phyloP scores from a whole-genome alignment of 305 asterid genomes.

The Euphrasia arctica region DNA sequence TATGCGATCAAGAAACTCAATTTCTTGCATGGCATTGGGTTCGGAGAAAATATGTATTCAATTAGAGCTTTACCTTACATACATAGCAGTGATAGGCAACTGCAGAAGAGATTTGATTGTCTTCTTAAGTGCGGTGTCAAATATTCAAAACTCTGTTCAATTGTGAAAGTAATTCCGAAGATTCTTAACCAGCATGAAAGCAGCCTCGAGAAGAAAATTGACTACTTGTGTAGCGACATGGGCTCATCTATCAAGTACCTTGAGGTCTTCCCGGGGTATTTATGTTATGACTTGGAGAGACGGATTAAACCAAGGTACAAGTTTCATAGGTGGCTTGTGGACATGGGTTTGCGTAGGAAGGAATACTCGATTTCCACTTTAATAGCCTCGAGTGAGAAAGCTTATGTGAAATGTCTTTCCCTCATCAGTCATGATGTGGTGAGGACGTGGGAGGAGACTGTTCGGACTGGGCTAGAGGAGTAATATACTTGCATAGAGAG shows the following conservation, averaged over 20 bases:
- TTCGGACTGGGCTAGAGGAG: not conserved
- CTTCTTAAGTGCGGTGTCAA: slow-evolving; percentile 46
- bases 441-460: slow-evolving; percentile 38
- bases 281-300: slow-evolving; percentile 55
- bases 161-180: slow-evolving; percentile 36
- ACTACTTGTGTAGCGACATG: slow-evolving; percentile 48
- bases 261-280: slow-evolving; percentile 60
- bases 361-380: slow-evolving; percentile 52
- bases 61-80: slow-evolving; percentile 40
- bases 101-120: slow-evolving; percentile 53
- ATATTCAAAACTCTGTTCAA: slow-evolving; percentile 49
- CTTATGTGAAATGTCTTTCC: slow-evolving; percentile 44
- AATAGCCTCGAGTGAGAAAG: slow-evolving; percentile 58
- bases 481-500: not conserved
- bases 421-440: slow-evolving; percentile 43
- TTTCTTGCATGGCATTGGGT: slow-evolving; percentile 56
- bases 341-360: slow-evolving; percentile 40
- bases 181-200: slow-evolving; percentile 52
- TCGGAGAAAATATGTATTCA: slow-evolving; percentile 55
- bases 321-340: slow-evolving; percentile 55
- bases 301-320: slow-evolving; percentile 63
- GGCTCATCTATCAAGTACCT: slow-evolving; percentile 47
- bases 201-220: slow-evolving; percentile 42
- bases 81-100: slow-evolving; percentile 36
- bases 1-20: slow-evolving; percentile 37